Conservation (phyloP, 306 rosid species). For the Medicago lupulina region DNA sequence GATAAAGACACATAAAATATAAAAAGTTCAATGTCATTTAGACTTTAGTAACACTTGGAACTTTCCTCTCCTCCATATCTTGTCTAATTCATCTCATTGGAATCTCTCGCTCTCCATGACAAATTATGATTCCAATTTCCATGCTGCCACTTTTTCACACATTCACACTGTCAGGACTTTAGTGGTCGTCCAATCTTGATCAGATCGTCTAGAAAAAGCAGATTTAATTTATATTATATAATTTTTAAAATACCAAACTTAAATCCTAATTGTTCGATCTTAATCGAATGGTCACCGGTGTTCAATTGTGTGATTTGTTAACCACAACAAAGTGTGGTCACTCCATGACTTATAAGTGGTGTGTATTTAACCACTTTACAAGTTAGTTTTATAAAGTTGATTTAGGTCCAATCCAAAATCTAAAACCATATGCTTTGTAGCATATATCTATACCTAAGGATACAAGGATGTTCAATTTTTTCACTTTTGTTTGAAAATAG, state of each 20-base stretch:
- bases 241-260: no score
- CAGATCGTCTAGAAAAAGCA: no score
- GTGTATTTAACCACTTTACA: no score
- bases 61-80: slow-evolving; percentile 31
- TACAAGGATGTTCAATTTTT: neutral
- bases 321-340: neutral
- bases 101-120: neutral
- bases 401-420: neutral
- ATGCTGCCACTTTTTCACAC: no score
- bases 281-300: no score
- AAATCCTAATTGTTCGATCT: no score
- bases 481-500: neutral
- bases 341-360: neutral
- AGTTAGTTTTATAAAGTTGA: neutral
- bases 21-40: slow-evolving; percentile 31
- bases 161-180: no score
- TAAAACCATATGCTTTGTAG: neutral
- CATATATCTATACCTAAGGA: neutral
- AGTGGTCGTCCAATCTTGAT: no score
- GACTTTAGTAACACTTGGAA: slow-evolving; percentile 22
- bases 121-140: no score
- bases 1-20: slow-evolving; percentile 37
- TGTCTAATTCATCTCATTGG: slow-evolving; percentile 35
- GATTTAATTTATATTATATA: no score
- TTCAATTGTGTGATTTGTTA: no score